phyloP scores from a whole-genome alignment of 208 protist species.

The Leishmania martiniquensis region DNA sequence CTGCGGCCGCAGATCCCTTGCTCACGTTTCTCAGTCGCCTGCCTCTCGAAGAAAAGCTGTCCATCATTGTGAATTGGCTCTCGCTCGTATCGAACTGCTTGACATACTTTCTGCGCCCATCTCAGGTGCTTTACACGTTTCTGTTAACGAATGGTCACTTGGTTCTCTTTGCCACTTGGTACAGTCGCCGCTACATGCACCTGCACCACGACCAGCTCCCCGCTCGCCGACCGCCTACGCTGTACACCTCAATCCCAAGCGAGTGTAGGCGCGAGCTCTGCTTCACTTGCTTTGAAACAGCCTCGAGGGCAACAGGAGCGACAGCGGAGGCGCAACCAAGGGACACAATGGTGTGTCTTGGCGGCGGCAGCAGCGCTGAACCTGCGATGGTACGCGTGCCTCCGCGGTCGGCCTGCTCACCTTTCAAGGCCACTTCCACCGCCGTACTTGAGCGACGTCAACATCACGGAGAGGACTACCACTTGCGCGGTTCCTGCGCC shows the following conservation, averaged over 20 bases:
- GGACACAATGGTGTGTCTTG: not conserved
- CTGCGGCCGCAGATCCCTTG: slow-evolving; percentile 24
- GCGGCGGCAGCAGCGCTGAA: not conserved
- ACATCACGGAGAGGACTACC: not conserved
- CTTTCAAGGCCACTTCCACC: not conserved
- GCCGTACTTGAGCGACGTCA: not conserved
- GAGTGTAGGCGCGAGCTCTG: not conserved
- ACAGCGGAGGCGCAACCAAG: not conserved
- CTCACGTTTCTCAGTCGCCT: slow-evolving; percentile 31
- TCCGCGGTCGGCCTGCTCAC: not conserved
- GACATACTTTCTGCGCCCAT: slow-evolving; percentile 57
- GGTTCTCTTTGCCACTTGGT: slow-evolving; percentile 34
- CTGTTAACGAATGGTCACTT: slow-evolving; percentile 55
- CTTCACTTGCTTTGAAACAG: not conserved
- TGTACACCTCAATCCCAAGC: not conserved
- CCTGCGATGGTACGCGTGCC: not conserved
- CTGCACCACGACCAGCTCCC: not conserved
- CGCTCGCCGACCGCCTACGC: not conserved
- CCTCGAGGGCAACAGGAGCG: not conserved
- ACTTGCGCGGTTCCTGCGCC: not conserved
- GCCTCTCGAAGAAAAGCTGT: slow-evolving; percentile 33
- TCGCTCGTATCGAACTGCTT: slow-evolving; percentile 64
- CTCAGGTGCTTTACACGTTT: slow-evolving; percentile 69
- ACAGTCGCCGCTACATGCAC: slow-evolving; percentile 25
- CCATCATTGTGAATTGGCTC: slow-evolving; percentile 43